Evolutionary conservation across 768 basidiomycete species (phyloP).

Genomic region (Lactarius hatsudake): DNA sequence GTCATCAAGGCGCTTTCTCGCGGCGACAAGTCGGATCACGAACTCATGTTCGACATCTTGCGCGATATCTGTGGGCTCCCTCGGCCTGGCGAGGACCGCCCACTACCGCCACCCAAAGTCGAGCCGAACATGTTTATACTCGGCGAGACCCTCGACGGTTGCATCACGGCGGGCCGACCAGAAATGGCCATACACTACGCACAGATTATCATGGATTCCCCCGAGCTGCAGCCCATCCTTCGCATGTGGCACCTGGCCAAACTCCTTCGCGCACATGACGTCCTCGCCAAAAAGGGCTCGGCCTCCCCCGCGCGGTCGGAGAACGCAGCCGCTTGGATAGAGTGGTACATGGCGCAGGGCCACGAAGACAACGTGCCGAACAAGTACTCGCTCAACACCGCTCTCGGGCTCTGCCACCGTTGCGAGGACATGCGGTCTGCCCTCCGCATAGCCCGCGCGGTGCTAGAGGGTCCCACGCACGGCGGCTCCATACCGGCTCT

Average conservation of each 20-base stretch:
- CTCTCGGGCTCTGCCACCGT: conserved; percentile 17
- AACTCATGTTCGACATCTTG: conserved; percentile 64
- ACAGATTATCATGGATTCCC: conserved; percentile 52
- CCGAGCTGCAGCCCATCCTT: not conserved
- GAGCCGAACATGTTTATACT: conserved; percentile 49
- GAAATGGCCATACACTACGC: conserved; percentile 54
- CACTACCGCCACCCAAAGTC: conserved; percentile 31
- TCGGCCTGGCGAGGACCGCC: conserved; percentile 41
- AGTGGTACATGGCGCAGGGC: conserved; percentile 9
- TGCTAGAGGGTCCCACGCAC: not conserved
- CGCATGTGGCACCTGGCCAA: not conserved
- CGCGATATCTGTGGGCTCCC: conserved; percentile 62
- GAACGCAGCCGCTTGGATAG: conserved; percentile 15
- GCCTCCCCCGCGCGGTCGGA: not conserved
- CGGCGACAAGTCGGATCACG: conserved; percentile 57
- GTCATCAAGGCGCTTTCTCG: conserved; percentile 54
- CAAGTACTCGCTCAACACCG: not conserved
- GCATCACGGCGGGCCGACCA: conserved; percentile 48
- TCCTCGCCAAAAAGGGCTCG: conserved; percentile 10
- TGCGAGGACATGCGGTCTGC: conserved; percentile 13
- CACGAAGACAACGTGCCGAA: not conserved
- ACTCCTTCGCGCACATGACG: not conserved
- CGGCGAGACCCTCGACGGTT: conserved; percentile 53
- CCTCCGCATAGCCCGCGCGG: not conserved
- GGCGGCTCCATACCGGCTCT: not conserved